Base-by-base conservation (phyloP, 345 rosid species). In the Gossypium longicalyx region DNA sequence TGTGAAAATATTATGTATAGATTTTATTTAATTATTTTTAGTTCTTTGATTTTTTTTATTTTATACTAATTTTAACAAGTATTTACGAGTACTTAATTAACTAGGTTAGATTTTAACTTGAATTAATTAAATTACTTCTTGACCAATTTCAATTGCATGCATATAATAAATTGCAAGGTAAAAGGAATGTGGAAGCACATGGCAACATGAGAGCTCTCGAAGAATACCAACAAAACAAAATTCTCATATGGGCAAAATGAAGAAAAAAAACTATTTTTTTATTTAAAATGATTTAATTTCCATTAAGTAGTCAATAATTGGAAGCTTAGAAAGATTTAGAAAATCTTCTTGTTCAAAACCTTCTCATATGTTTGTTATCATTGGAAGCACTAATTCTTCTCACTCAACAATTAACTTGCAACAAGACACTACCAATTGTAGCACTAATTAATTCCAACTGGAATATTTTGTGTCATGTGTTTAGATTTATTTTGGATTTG, bases 281-380 rank as follows among this genome's bases (percentile, higher is more conserved):
- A 57, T 54, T 44, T 58, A 52, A 65, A 25, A 72, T 65, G 53
- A 44, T 74, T 49, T 27, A 64, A 77, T 68, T 51, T 68, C 44
- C 44, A 74, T 76, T 63, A 72, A 84, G n/a, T 19, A 51, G 71
- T 38, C 67, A 56, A 9, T 19, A 19, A 76, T 12, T 62, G 75
- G 78, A 78, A 73, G n/a, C 78, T 82, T 77, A 52, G 80, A 80
- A 80, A 80, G 84, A 79, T 85, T 77, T 79, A 27, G 79, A 56
- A 79, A 67, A 85, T 81, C 80, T 83, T 80, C 43, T 20, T 38
- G 7, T 7, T 16, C 53, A 77, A 71, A 53, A 69, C 67, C 4
- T 38, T 54, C 63, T 19, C 71, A 19, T 66, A 57, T 66, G 64
- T 45, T 74, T 77, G 48, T 64, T 77, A 75, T 78, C 71, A 77